phyloP scores from a whole-genome alignment of 345 rosid species.

The Citrus sinensis region DVS_A1.0 CM039165.1:27251501-27252000 shows the following conservation, averaged over 20 bases:
- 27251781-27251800: slow-evolving; percentile 69
- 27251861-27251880: slow-evolving; percentile 95
- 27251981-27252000: slow-evolving; percentile 47
- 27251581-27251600: background rate
- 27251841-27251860: slow-evolving; percentile 73
- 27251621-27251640: background rate
- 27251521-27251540: slow-evolving; percentile 55
- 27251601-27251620: background rate
- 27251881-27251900: background rate
- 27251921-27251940: background rate
- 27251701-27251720: background rate
- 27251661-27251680: background rate
- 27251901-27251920: background rate
- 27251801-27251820: slow-evolving; percentile 50
- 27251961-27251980: slow-evolving; percentile 66
- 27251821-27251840: slow-evolving; percentile 54
- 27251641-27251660: background rate
- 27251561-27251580: slow-evolving; percentile 12
- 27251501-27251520: slow-evolving; percentile 44
- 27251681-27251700: background rate
- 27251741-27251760: slow-evolving; percentile 71
- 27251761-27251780: slow-evolving; percentile 79
- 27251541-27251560: slow-evolving; percentile 70
- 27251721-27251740: background rate
- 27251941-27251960: background rate